Conservation (phyloP, 768 basidiomycete genomes). For the Naematelia encephala region DNA sequence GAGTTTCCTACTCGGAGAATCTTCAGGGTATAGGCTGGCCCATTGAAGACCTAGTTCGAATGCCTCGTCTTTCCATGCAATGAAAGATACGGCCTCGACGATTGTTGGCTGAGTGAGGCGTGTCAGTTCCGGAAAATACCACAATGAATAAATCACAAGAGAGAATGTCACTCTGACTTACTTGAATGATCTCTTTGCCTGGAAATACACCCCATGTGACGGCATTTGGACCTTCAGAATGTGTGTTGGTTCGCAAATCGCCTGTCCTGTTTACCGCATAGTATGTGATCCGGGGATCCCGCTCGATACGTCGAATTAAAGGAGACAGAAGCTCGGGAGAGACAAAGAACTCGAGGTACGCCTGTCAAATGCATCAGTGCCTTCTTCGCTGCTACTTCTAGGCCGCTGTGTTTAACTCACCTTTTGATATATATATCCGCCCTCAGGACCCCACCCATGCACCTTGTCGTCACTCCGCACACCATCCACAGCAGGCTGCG, state of each 20-base stretch:
- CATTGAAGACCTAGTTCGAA: constrained; percentile 88
- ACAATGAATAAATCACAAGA: too few species aligned
- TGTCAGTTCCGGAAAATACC: not conserved
- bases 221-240: constrained; percentile 94
- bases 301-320: constrained; percentile 76
- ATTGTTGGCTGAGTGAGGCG: constrained; percentile 64
- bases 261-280: constrained; percentile 96
- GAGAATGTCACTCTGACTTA: not conserved
- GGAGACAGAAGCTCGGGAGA: constrained; percentile 67
- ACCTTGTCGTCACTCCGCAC: constrained; percentile 75
- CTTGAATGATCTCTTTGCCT: constrained; percentile 87
- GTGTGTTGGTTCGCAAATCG: constrained; percentile 89
- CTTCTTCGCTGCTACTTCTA: not conserved
- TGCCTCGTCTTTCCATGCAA: constrained; percentile 99
- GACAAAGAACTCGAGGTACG: constrained; percentile 95
- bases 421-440: constrained; percentile 96
- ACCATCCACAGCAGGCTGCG: constrained; percentile 92
- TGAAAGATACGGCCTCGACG: constrained; percentile 94
- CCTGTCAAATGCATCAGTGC: constrained; percentile 55
- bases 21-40: constrained; percentile 78
- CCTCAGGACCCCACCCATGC: constrained; percentile 90
- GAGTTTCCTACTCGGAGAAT: constrained; percentile 68
- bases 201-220: constrained; percentile 99
- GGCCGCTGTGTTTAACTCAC: constrained; percentile 51
- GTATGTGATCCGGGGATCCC: constrained; percentile 85